Evolutionary conservation across 352 stramenopile genomes (phyloP).

Genomic region (Phytophthora aleatoria): DNA sequence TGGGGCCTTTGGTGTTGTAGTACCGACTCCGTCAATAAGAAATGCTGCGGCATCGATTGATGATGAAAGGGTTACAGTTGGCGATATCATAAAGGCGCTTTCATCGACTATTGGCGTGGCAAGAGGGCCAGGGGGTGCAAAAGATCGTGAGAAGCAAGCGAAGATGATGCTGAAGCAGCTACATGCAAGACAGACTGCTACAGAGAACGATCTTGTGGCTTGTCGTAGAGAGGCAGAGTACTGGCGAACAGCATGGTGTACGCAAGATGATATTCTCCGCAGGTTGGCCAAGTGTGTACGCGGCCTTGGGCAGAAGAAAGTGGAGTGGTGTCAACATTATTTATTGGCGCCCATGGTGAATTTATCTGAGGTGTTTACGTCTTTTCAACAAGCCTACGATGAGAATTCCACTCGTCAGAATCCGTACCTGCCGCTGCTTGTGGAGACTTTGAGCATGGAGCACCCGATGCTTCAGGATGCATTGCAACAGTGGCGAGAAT

Average conservation of each 20-base stretch:
- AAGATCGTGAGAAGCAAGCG: conserved; percentile 42
- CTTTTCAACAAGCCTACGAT: conserved; percentile 39
- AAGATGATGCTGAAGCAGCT: conserved; percentile 49
- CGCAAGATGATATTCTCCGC: conserved; percentile 32
- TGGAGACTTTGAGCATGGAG: conserved; percentile 35
- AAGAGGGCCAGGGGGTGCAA: conserved; percentile 16
- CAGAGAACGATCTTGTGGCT: conserved; percentile 28
- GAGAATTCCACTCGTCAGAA: conserved; percentile 39
- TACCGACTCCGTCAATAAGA: conserved; percentile 14
- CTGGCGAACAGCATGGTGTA: conserved; percentile 44
- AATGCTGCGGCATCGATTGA: not conserved
- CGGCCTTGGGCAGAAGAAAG: conserved; percentile 40
- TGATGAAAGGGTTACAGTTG: conserved; percentile 18
- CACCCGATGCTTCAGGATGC: conserved; percentile 31
- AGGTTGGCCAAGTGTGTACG: conserved; percentile 25
- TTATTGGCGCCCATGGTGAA: conserved; percentile 32
- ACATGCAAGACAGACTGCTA: conserved; percentile 27
- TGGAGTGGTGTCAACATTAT: conserved; percentile 41
- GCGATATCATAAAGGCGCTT: conserved; percentile 36
- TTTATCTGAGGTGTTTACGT: conserved; percentile 29
- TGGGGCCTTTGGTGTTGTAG: conserved; percentile 41
- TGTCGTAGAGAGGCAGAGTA: conserved; percentile 37
- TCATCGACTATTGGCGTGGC: conserved; percentile 7
- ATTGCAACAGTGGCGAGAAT: conserved; percentile 35
- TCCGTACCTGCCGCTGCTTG: conserved; percentile 39